These are phyloP conservation scores for Pyrrhoderma lamaoense DNA, from an alignment of 1,284 basidiomycete species.

Conservation along the genomic window DNA sequence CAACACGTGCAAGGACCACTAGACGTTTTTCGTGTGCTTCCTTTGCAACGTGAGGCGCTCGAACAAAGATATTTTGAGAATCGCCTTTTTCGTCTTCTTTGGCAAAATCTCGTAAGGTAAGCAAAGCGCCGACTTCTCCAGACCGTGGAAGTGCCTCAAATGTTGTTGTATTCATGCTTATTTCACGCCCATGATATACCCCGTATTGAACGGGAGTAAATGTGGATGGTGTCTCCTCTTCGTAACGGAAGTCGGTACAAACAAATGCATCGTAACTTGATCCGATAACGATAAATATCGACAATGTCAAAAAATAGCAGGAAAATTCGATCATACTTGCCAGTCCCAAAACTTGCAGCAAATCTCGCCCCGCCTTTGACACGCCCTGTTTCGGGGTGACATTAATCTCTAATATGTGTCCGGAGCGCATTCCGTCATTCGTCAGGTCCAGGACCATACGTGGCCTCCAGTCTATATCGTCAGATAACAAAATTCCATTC, in stretches of 20 bases:
- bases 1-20: conserved; percentile 43
- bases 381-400: conserved; percentile 38
- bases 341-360: conserved; percentile 7
- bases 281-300: not conserved
- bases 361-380: conserved; percentile 29
- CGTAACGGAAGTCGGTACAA: conserved; percentile 49
- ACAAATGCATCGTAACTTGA: conserved; percentile 10
- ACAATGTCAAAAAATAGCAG: not conserved
- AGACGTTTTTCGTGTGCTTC: conserved; percentile 24
- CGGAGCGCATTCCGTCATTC: conserved; percentile 49
- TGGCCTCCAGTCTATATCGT: conserved; percentile 29
- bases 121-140: conserved; percentile 41
- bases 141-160: not conserved
- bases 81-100: too few species aligned
- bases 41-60: too few species aligned
- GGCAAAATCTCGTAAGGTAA: too few species aligned
- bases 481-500: conserved; percentile 17
- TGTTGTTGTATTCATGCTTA: conserved; percentile 36
- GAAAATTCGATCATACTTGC: not conserved
- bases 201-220: conserved; percentile 41
- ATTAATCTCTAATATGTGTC: conserved; percentile 37
- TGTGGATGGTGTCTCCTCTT: conserved; percentile 24
- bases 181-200: conserved; percentile 43
- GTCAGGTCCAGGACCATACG: conserved; percentile 50
- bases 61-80: too few species aligned